These are phyloP conservation scores for Calocera viscosa DNA, from an alignment of 768 basidiomycete species.

Conservation along the genomic window DNA sequence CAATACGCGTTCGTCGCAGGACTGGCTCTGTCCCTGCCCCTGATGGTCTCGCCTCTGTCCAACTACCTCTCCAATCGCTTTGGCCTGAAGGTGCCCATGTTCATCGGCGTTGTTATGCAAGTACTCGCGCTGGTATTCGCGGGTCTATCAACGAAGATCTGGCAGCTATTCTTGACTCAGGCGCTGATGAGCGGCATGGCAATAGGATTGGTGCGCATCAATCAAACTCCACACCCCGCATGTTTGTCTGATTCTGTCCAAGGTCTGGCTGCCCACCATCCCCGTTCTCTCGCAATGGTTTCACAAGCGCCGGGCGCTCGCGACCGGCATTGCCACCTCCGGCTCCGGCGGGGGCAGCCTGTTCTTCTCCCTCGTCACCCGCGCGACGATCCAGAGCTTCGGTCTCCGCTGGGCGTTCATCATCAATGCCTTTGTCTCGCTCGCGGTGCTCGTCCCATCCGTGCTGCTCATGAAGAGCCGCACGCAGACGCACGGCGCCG, in stretches of 20 bases:
- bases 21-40: slow-evolving; percentile 16
- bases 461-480: slow-evolving; percentile 23
- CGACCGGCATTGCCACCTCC: slow-evolving; percentile 7
- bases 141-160: slow-evolving; percentile 19
- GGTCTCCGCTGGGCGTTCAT: slow-evolving; percentile 22
- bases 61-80: slow-evolving; percentile 19
- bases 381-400: slow-evolving; percentile 19
- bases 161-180: slow-evolving; percentile 22
- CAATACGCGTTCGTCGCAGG: slow-evolving; percentile 21
- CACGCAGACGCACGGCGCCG: slow-evolving; percentile 21
- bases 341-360: slow-evolving; percentile 23
- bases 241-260: neutral
- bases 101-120: slow-evolving; percentile 16
- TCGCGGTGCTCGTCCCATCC: slow-evolving; percentile 22
- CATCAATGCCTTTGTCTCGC: slow-evolving; percentile 26
- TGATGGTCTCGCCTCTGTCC: slow-evolving; percentile 19
- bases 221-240: neutral
- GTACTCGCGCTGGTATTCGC: slow-evolving; percentile 17
- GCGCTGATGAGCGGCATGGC: slow-evolving; percentile 21
- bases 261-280: slow-evolving; percentile 12
- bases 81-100: slow-evolving; percentile 18
- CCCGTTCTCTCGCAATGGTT: slow-evolving; percentile 15
- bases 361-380: slow-evolving; percentile 17
- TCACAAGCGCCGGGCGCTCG: slow-evolving; percentile 7
- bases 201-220: slow-evolving; percentile 16